phyloP scores from a whole-genome alignment of 257 asterid genomes.

The Haberlea rhodopensis region DNA sequence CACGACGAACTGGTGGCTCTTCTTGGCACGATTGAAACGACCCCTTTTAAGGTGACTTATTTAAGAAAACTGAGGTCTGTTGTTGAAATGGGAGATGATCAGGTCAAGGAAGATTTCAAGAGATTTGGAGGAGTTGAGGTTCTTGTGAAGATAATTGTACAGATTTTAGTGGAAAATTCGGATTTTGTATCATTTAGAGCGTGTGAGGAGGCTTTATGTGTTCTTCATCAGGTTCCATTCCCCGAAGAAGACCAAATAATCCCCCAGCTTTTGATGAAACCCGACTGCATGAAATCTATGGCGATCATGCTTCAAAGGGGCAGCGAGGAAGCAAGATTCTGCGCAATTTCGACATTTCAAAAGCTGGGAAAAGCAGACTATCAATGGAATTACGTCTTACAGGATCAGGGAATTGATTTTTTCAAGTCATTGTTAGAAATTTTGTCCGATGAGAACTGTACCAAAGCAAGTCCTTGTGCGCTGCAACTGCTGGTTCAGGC shows the following conservation, averaged over 20 bases:
- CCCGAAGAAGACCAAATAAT: conserved; percentile 39
- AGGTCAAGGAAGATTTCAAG: conserved; percentile 46
- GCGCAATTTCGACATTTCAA: conserved; percentile 48
- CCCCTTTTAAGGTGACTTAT: conserved; percentile 70
- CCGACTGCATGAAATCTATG: conserved; percentile 56
- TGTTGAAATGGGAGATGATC: conserved; percentile 39
- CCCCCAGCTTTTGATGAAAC: conserved; percentile 38
- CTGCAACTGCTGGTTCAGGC: conserved; percentile 49
- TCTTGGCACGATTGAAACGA: conserved; percentile 49
- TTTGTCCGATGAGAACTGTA: conserved; percentile 62
- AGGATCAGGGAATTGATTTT: conserved; percentile 68
- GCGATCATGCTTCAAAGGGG: conserved; percentile 68
- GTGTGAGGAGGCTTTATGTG: conserved; percentile 74
- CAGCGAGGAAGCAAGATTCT: conserved; percentile 62
- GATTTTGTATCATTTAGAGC: conserved; percentile 63
- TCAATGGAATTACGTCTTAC: conserved; percentile 41
- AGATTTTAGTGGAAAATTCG: conserved; percentile 44
- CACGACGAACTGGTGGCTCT: conserved; percentile 46
- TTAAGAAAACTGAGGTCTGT: conserved; percentile 47
- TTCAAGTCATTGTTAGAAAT: conserved; percentile 70
- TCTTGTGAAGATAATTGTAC: conserved; percentile 49
- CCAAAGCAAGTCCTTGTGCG: conserved; percentile 55
- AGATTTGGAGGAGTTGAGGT: conserved; percentile 59
- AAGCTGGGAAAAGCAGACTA: conserved; percentile 46
- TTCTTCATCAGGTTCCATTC: conserved; percentile 42